These are phyloP conservation scores for Penicillium malachiteum DNA, from an alignment of 495 filamentous ascomycete species.

Conservation along the genomic window DNA sequence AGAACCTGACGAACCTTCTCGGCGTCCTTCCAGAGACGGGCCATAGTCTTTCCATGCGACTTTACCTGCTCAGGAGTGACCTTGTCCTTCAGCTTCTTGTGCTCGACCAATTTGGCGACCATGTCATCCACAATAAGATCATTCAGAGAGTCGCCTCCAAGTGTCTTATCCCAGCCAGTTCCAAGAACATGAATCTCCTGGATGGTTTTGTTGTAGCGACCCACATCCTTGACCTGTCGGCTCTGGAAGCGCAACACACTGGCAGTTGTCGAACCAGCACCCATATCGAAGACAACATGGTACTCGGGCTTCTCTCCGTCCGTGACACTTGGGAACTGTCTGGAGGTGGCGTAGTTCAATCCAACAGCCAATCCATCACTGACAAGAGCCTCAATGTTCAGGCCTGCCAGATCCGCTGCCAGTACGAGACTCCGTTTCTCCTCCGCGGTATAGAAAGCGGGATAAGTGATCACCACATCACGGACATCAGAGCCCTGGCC, in stretches of 20 bases:
- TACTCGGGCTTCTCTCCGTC: conserved; percentile 87
- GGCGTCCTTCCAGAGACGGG: conserved; percentile 88
- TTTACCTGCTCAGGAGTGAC: conserved; percentile 60
- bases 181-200: conserved; percentile 90
- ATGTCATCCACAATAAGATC: conserved; percentile 84
- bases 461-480: conserved; percentile 86
- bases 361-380: conserved; percentile 92
- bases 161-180: conserved; percentile 80
- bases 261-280: conserved; percentile 95
- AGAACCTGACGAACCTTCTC: conserved; percentile 86
- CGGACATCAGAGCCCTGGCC: conserved; percentile 72
- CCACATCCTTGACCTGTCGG: conserved; percentile 84
- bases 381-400: conserved; percentile 80
- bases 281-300: conserved; percentile 96
- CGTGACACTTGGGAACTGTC: conserved; percentile 80
- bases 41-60: conserved; percentile 76
- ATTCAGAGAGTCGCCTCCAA: conserved; percentile 90
- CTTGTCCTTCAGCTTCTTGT: conserved; percentile 67
- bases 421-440: conserved; percentile 79
- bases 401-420: conserved; percentile 82
- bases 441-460: conserved; percentile 84
- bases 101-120: conserved; percentile 71
- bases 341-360: conserved; percentile 88
- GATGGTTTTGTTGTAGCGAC: conserved; percentile 92
- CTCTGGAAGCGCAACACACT: conserved; percentile 89